Conservation (phyloP, 352 stramenopile species). For the Globisporangium takayamanum region DNA sequence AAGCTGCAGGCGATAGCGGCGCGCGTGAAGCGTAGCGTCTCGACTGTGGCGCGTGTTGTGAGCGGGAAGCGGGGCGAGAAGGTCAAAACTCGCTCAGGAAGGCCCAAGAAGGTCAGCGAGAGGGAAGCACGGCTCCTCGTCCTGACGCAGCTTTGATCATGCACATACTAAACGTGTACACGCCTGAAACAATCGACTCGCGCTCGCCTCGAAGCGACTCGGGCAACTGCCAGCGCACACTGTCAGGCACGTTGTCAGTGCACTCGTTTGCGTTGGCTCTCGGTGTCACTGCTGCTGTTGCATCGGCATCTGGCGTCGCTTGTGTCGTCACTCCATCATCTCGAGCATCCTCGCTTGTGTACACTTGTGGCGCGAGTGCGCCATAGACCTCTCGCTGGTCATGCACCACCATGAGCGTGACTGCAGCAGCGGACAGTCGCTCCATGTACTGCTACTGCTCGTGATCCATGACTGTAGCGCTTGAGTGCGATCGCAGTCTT, state of each 20-base stretch:
- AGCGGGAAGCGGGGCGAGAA: no score
- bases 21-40: no score
- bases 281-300: not conserved
- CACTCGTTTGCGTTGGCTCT: no score
- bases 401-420: not conserved
- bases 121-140: no score
- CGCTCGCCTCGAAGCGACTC: not conserved
- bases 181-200: not conserved
- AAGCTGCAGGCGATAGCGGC: no score
- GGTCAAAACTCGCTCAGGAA: no score
- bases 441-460: not conserved
- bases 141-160: constrained; percentile 1
- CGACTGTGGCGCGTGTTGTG: no score
- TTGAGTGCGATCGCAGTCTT: no score
- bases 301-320: no score
- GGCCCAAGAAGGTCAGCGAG: no score
- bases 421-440: not conserved
- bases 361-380: not conserved
- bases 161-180: constrained; percentile 6
- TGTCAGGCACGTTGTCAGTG: not conserved
- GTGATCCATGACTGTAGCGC: no score
- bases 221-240: not conserved
- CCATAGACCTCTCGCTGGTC: not conserved
- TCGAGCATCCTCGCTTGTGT: not conserved
- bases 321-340: not conserved